These are phyloP conservation scores for Xerocomus nothofagi DNA, from an alignment of 1,284 basidiomycete species.

Conservation along the genomic window DNA sequence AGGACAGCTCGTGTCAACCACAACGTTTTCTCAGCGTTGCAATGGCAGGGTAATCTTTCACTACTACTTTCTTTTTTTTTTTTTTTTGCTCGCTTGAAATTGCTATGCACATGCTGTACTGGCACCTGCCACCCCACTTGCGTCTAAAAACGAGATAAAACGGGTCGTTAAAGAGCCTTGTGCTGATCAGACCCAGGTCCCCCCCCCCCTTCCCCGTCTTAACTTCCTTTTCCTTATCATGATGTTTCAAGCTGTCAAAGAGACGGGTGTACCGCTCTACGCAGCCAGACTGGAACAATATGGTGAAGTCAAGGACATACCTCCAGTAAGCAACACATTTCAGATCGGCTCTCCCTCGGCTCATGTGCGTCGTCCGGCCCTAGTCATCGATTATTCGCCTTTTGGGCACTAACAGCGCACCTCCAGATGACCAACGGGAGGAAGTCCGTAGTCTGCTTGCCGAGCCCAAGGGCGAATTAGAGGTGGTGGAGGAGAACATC, in stretches of 20 bases:
- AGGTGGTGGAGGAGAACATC: slow-evolving; percentile 28
- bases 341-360: not conserved
- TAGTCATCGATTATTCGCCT: slow-evolving; percentile 35
- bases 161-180: not conserved
- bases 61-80: no score
- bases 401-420: slow-evolving; percentile 27
- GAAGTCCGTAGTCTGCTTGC: slow-evolving; percentile 25
- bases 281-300: slow-evolving; percentile 26
- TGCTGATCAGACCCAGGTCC: not conserved
- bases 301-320: slow-evolving; percentile 33
- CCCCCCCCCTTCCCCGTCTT: not conserved
- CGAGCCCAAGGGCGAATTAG: slow-evolving; percentile 31
- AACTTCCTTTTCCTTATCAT: not conserved
- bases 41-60: slow-evolving; percentile 10
- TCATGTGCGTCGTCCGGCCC: not conserved
- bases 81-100: not conserved
- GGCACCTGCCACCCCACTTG: slow-evolving; percentile 8
- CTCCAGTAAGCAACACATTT: slow-evolving; percentile 20
- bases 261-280: slow-evolving; percentile 28
- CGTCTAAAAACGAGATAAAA: slow-evolving; percentile 19
- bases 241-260: slow-evolving; percentile 20
- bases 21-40: slow-evolving; percentile 36
- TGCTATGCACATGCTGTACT: slow-evolving; percentile 22
- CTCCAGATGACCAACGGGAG: slow-evolving; percentile 30
- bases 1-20: slow-evolving; percentile 15